Evolutionary conservation across 805 yeast genomes (phyloP).

Genomic region (Yarrowia keelungensis): DNA sequence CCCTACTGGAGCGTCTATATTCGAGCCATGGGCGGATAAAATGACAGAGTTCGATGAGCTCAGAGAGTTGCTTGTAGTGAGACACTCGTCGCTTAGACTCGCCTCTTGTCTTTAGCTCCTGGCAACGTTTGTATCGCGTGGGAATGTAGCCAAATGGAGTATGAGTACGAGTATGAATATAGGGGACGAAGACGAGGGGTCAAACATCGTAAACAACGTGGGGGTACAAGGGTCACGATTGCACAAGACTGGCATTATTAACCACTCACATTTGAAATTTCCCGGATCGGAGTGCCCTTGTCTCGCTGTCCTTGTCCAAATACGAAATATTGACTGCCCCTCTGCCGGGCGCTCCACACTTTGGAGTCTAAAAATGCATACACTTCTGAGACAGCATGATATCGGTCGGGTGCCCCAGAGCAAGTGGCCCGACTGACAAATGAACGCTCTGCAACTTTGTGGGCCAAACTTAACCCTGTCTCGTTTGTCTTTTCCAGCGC

Average conservation of each 20-base stretch:
- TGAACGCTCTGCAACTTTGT: slow-evolving; percentile 9
- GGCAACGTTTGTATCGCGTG: slow-evolving; percentile 14
- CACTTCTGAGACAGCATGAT: not conserved
- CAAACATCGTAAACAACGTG: too few species aligned
- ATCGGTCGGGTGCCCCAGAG: slow-evolving; percentile 37
- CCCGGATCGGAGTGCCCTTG: not conserved
- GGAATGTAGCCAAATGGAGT: too few species aligned
- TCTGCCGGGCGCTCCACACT: slow-evolving; percentile 37
- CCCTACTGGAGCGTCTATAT: not conserved
- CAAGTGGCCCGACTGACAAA: slow-evolving; percentile 6
- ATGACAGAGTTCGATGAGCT: slow-evolving; percentile 23
- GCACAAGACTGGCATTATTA: too few species aligned
- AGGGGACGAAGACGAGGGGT: too few species aligned
- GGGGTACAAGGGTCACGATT: too few species aligned
- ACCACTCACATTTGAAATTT: not conserved
- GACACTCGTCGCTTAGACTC: slow-evolving; percentile 7
- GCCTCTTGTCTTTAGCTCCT: slow-evolving; percentile 2
- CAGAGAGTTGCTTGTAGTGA: not conserved
- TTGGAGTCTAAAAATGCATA: not conserved
- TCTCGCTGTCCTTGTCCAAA: not conserved
- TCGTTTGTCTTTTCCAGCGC: not conserved
- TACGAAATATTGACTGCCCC: slow-evolving; percentile 9
- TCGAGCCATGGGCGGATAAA: slow-evolving; percentile 8
- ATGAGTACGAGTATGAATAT: too few species aligned
- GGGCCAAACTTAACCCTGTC: not conserved